A percentile compares a stretch with the other conserved stretches of the same genome.
Evolutionary conservation across 2,329 filamentous ascomycete genomes (phyloP).

Genomic region (Erysiphe pulchra): DNA sequence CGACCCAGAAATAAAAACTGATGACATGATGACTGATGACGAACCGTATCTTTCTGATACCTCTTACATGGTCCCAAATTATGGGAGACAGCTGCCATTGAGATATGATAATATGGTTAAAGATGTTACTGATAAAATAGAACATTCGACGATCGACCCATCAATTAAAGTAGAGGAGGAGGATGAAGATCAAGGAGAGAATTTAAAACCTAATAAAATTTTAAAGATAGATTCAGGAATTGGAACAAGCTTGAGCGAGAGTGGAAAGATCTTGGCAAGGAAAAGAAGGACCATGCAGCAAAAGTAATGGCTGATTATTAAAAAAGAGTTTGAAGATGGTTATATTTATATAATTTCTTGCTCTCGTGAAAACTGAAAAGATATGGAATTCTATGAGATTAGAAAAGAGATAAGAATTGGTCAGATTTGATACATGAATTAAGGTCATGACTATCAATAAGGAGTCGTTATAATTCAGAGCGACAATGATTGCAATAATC

Average conservation of each 20-base stretch:
- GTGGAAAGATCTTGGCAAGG: constrained; percentile 6
- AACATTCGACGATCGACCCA: constrained; percentile 6
- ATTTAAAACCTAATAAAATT: constrained; percentile 15
- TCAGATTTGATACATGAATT: too few species aligned
- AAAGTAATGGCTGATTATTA: too few species aligned
- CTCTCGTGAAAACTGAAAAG: too few species aligned
- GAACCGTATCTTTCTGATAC: constrained; percentile 17
- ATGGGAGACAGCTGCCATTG: constrained; percentile 17
- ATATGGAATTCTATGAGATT: too few species aligned
- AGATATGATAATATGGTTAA: constrained; percentile 15
- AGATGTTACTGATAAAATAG: constrained; percentile 9
- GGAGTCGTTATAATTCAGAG: too few species aligned
- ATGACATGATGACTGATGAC: constrained; percentile 6
- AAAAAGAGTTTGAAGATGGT: too few species aligned
- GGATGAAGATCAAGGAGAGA: constrained; percentile 21
- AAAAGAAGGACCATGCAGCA: background rate
- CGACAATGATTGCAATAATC: too few species aligned
- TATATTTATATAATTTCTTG: too few species aligned
- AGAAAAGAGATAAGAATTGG: too few species aligned
- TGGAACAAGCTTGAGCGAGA: constrained; percentile 27
- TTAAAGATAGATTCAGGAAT: constrained; percentile 21
- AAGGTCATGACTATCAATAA: too few species aligned
- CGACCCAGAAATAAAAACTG: constrained; percentile 6
- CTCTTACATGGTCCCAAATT: constrained; percentile 19
- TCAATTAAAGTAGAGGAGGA: constrained; percentile 17